These are phyloP conservation scores for Pyronema domesticum DNA, from an alignment of 495 filamentous ascomycete species.

Conservation along the genomic window DNA sequence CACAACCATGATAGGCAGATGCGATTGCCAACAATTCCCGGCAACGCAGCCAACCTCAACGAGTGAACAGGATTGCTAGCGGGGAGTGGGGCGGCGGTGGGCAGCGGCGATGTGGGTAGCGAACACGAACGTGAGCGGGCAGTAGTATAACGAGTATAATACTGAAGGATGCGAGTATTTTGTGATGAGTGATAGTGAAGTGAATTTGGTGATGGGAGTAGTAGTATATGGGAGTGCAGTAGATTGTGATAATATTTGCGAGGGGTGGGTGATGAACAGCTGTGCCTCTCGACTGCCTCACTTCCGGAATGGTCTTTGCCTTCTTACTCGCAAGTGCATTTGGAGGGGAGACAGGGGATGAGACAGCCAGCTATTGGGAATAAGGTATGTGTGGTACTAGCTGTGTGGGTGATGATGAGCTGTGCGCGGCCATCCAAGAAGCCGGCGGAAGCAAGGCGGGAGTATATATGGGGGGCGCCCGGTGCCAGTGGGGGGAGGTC, in stretches of 20 bases:
- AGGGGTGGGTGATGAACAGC: too few relatives aligned
- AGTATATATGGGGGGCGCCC: conserved; percentile 2
- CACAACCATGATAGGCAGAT: not conserved
- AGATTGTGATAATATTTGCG: too few relatives aligned
- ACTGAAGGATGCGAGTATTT: too few relatives aligned
- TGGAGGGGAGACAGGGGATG: not conserved
- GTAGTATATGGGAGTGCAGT: too few relatives aligned
- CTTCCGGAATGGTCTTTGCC: too few relatives aligned
- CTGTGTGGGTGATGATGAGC: conserved; percentile 4
- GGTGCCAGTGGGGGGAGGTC: too few relatives aligned
- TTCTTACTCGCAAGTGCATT: too few relatives aligned
- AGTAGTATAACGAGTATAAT: too few relatives aligned
- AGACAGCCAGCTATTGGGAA: not conserved
- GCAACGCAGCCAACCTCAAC: conserved; percentile 1
- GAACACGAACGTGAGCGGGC: too few relatives aligned
- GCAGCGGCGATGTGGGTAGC: not conserved
- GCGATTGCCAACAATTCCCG: not conserved
- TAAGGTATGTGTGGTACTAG: not conserved
- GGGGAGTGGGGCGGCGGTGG: not conserved
- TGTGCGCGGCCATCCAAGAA: conserved; percentile 15
- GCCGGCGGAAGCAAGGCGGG: conserved; percentile 19
- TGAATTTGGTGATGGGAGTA: too few relatives aligned
- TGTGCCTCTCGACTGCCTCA: too few relatives aligned
- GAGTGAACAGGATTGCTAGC: not conserved
- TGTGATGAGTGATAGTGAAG: too few relatives aligned